Conservation (phyloP, 1,139 yeast species). For the Blastobotrys niveus region DNA sequence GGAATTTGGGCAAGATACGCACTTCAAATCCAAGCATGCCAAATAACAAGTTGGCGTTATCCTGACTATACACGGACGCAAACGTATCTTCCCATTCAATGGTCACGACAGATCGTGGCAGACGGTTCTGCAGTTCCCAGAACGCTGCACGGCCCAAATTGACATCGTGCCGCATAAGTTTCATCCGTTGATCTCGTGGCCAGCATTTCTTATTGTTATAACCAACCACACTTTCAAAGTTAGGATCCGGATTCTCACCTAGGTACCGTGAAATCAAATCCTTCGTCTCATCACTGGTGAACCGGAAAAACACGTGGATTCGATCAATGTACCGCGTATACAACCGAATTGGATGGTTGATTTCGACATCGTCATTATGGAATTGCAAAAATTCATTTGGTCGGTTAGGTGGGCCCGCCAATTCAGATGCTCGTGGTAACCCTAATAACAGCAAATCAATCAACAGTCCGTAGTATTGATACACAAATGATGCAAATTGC, state of each 20-base stretch:
- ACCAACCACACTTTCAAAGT: slow-evolving; percentile 78
- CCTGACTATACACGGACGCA: slow-evolving; percentile 84
- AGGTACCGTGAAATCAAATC: slow-evolving; percentile 72
- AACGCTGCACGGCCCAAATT: slow-evolving; percentile 86
- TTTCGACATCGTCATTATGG: slow-evolving; percentile 52
- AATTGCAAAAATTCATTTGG: slow-evolving; percentile 81
- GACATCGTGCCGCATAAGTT: slow-evolving; percentile 84
- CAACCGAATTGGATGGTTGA: slow-evolving; percentile 65
- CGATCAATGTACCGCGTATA: slow-evolving; percentile 82
- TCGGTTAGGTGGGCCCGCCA: slow-evolving; percentile 65
- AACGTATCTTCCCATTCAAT: slow-evolving; percentile 77
- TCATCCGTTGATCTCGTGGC: slow-evolving; percentile 93
- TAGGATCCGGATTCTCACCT: slow-evolving; percentile 86
- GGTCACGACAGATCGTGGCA: slow-evolving; percentile 69
- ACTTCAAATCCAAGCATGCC: slow-evolving; percentile 96
- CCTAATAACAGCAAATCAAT: slow-evolving; percentile 81
- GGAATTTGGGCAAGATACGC: slow-evolving; percentile 69
- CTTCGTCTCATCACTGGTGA: slow-evolving; percentile 64
- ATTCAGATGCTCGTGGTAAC: slow-evolving; percentile 74
- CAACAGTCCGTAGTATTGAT: slow-evolving; percentile 83
- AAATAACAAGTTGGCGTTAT: slow-evolving; percentile 81
- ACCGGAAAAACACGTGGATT: slow-evolving; percentile 72
- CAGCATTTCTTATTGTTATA: slow-evolving; percentile 88
- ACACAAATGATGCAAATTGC: slow-evolving; percentile 83
- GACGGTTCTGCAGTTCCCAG: slow-evolving; percentile 79